phyloP scores from a whole-genome alignment of 2,329 filamentous ascomycete species.

The Pyrenochaeta sp. region DNA sequence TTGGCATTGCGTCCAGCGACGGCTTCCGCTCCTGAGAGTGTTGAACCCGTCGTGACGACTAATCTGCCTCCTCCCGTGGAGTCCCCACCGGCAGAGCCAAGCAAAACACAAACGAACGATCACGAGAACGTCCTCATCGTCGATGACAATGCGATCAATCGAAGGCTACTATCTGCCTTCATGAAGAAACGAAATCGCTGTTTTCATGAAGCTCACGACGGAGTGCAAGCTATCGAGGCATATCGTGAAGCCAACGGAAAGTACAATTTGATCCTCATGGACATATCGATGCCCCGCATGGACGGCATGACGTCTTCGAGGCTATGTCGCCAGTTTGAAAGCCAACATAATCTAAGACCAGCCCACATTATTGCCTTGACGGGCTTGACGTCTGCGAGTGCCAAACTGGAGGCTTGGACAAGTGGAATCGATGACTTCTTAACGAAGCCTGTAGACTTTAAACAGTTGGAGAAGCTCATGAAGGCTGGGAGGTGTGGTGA shows the following conservation, averaged over 20 bases:
- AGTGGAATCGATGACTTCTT: constrained; percentile 32
- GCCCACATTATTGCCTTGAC: constrained; percentile 26
- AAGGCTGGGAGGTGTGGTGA: constrained; percentile 8
- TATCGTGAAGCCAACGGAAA: constrained; percentile 19
- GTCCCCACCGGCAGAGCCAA: neutral
- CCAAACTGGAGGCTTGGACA: constrained; percentile 26
- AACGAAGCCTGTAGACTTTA: constrained; percentile 34
- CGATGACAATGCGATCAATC: constrained; percentile 48
- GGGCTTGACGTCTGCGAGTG: constrained; percentile 25
- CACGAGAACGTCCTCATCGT: constrained; percentile 34
- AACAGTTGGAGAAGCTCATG: constrained; percentile 19
- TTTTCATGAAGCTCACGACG: constrained; percentile 33
- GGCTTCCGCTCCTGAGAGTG: neutral
- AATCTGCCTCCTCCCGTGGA: neutral
- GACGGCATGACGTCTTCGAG: constrained; percentile 38
- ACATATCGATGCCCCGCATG: constrained; percentile 44
- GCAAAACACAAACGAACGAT: neutral
- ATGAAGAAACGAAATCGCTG: constrained; percentile 27
- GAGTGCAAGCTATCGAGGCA: constrained; percentile 27
- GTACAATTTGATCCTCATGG: constrained; percentile 38
- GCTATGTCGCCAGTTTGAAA: constrained; percentile 32
- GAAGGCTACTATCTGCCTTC: constrained; percentile 34
- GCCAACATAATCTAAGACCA: constrained; percentile 2
- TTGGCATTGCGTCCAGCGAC: constrained; percentile 1
- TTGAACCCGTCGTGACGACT: neutral